Percentiles rank a stretch among this genome's conserved stretches.
phyloP scores from a whole-genome alignment of 805 yeast genomes.

The Alloascoidea africana region DNA sequence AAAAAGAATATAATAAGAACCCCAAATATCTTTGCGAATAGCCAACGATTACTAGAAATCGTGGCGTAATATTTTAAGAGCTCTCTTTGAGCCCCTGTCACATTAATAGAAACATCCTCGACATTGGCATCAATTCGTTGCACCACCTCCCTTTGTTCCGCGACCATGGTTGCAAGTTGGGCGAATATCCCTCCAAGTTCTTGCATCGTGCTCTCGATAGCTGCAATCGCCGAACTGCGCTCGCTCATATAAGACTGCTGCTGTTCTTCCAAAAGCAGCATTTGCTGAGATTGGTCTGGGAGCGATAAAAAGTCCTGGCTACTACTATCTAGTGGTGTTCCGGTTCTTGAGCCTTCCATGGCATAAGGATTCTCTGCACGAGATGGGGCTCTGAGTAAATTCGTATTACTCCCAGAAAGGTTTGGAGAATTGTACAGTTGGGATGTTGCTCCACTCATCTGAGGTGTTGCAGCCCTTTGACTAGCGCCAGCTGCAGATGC shows the following conservation, averaged over 20 bases:
- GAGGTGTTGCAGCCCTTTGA: background rate
- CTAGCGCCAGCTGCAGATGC: background rate
- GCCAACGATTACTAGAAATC: conserved; percentile 84
- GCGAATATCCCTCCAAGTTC: conserved; percentile 92
- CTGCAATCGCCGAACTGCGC: conserved; percentile 82
- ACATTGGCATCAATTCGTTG: conserved; percentile 93
- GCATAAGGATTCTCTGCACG: conserved; percentile 17
- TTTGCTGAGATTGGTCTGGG: conserved; percentile 77
- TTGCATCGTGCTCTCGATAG: conserved; percentile 92
- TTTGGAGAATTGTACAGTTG: conserved; percentile 1
- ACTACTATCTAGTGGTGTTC: conserved; percentile 11
- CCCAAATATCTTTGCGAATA: conserved; percentile 80
- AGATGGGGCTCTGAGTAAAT: too few relatives aligned
- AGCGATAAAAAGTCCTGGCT: conserved; percentile 43
- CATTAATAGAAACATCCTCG: conserved; percentile 82
- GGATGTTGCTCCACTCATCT: background rate
- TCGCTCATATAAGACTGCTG: conserved; percentile 61
- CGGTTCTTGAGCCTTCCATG: conserved; percentile 4
- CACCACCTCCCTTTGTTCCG: conserved; percentile 91
- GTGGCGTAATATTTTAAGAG: conserved; percentile 77
- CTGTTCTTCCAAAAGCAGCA: conserved; percentile 76
- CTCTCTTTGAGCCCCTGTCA: conserved; percentile 89
- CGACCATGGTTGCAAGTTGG: conserved; percentile 94
- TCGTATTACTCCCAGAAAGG: conserved; percentile 4
- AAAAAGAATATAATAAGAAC: conserved; percentile 35